phyloP scores from a whole-genome alignment of 768 basidiomycete genomes.

The Mycena rebaudengoi region DNA sequence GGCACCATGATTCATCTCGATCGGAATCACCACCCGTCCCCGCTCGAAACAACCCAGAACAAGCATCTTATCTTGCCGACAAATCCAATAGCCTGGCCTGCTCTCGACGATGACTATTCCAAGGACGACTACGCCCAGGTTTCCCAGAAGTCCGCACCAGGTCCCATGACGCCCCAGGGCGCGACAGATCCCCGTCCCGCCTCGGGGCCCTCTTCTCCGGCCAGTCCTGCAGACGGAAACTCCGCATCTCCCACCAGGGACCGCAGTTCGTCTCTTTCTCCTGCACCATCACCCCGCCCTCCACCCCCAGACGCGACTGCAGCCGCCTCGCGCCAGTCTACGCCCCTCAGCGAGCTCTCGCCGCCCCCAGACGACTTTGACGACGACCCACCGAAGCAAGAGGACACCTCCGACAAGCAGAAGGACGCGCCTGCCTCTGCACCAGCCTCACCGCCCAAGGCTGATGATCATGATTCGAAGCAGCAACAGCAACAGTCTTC shows the following conservation, averaged over 20 bases:
- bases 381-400: constrained; percentile 44
- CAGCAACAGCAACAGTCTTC: constrained; percentile 32
- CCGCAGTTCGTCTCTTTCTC: constrained; percentile 66
- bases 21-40: constrained; percentile 52
- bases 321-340: constrained; percentile 62
- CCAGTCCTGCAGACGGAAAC: constrained; percentile 35
- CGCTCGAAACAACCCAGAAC: constrained; percentile 45
- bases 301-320: constrained; percentile 28
- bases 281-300: constrained; percentile 54
- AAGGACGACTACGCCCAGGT: not conserved
- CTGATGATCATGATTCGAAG: constrained; percentile 27
- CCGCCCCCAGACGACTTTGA: constrained; percentile 70
- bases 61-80: constrained; percentile 52
- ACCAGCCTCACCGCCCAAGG: constrained; percentile 24
- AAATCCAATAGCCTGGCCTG: constrained; percentile 45
- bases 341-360: constrained; percentile 81
- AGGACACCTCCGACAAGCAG: not conserved
- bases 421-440: constrained; percentile 25
- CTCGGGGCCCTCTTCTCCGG: constrained; percentile 26
- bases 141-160: constrained; percentile 10
- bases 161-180: constrained; percentile 34
- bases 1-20: constrained; percentile 60
- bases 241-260: constrained; percentile 45
- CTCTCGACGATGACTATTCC: constrained; percentile 30
- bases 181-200: constrained; percentile 24